Evolutionary conservation across 1,284 basidiomycete genomes (phyloP).

Genomic region (Trichosporon coremiiforme): DNA sequence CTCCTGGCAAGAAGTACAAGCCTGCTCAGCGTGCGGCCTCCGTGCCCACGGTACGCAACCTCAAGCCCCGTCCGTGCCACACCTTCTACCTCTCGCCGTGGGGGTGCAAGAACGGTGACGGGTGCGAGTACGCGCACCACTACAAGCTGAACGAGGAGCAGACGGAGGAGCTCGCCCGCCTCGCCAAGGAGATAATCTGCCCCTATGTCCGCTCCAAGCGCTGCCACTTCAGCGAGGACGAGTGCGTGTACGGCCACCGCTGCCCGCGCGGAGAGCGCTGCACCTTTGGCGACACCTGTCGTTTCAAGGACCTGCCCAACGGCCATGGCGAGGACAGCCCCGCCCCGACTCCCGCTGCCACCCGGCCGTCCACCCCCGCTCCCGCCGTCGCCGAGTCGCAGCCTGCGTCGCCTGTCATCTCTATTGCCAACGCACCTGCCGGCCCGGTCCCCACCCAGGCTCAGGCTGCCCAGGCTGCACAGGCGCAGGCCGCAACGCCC

Average conservation of each 20-base stretch:
- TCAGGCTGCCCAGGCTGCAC: background rate
- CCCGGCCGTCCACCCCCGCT: background rate
- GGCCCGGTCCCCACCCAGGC: background rate
- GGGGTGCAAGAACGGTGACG: slow-evolving; percentile 46
- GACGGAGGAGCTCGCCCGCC: slow-evolving; percentile 41
- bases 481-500: background rate
- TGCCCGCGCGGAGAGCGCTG: slow-evolving; percentile 43
- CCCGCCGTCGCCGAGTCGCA: slow-evolving; percentile 4
- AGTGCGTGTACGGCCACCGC: slow-evolving; percentile 49
- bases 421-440: background rate
- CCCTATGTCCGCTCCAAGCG: slow-evolving; percentile 42
- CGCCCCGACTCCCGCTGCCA: slow-evolving; percentile 6
- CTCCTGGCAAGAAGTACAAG: slow-evolving; percentile 28
- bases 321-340: slow-evolving; percentile 41
- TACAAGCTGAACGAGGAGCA: slow-evolving; percentile 46
- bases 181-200: slow-evolving; percentile 51
- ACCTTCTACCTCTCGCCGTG: slow-evolving; percentile 35
- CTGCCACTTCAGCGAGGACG: slow-evolving; percentile 46
- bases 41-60: slow-evolving; percentile 32
- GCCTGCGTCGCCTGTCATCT: background rate
- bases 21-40: slow-evolving; percentile 22
- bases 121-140: slow-evolving; percentile 49
- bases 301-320: slow-evolving; percentile 43
- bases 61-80: slow-evolving; percentile 35
- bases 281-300: slow-evolving; percentile 47